Base-by-base conservation (phyloP, 371 early-diverging fungal species). In the Sporodiniella umbellata region DNA sequence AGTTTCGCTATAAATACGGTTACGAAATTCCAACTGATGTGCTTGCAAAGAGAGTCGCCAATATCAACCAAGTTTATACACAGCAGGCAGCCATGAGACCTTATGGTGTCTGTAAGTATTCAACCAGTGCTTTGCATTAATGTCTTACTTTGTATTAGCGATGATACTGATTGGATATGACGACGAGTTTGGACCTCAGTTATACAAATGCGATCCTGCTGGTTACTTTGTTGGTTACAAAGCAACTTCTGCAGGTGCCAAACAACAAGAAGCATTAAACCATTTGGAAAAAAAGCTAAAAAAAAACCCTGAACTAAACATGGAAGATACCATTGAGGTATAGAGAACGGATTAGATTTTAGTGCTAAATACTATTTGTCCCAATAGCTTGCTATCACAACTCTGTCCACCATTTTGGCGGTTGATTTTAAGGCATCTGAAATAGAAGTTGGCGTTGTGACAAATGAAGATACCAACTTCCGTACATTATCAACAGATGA, bases 71-170 rank as follows among this genome's bases (percentile, higher is more conserved):
- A 82, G 95, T 99, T 28, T 96, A 94, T 70, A 99, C 99, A 43
- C 99, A 99, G 66, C 95, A 98, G 61, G 99, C 99, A 30, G 95
- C 94, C 52, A 98, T 97, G 96, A 80, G 99, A 62, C 98, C 98
- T 21, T 78, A 94, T 44, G 99, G 98, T 55, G 96, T 96, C 57
- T 95, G 91, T 93, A 77, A 75, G 89, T 85, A 7, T 23, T n/a
- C n/a, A n/a, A n/a, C n/a, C n/a, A n/a, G n/a, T n/a, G n/a, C n/a
- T n/a, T n/a, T n/a, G n/a, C n/a, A n/a, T 6, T 23, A 15, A 31
- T 22, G 21, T 33, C 19, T 42, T 22, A 14, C 28, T 31, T n/a
- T 33, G 10, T 8, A 11, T 8, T 63, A 89, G 92, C 99, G 43
- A 94, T 98, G 93, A 95, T 96, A 49, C 69, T 99, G 54, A 89